These are phyloP conservation scores for Williopsis jadinii DNA, from an alignment of 1,139 yeast genomes.

Conservation along the genomic window DNA sequence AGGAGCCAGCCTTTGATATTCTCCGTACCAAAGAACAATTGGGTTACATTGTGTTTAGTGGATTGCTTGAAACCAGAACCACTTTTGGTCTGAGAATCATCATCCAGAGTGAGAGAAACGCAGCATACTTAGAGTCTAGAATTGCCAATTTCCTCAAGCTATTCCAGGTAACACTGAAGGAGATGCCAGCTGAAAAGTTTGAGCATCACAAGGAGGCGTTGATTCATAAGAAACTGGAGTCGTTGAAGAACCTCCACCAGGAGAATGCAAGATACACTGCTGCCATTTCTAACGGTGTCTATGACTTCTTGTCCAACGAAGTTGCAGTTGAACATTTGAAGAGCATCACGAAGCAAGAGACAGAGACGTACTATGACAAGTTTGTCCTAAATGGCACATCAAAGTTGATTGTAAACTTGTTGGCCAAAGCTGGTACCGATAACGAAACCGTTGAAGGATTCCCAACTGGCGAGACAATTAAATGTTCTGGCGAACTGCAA, in stretches of 20 bases:
- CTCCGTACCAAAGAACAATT: slow-evolving; percentile 89
- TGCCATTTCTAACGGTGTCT: slow-evolving; percentile 66
- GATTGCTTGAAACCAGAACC: slow-evolving; percentile 61
- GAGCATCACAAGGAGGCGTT: slow-evolving; percentile 63
- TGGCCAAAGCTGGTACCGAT: slow-evolving; percentile 42
- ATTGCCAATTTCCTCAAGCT: slow-evolving; percentile 55
- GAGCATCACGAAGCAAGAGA: slow-evolving; percentile 46
- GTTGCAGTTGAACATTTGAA: slow-evolving; percentile 52
- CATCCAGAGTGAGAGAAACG: slow-evolving; percentile 77
- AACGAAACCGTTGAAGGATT: slow-evolving; percentile 21
- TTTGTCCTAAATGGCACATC: slow-evolving; percentile 37
- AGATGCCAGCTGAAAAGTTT: slow-evolving; percentile 56
- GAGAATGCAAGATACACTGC: slow-evolving; percentile 65
- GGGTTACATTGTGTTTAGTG: slow-evolving; percentile 85
- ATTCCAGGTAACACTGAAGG: slow-evolving; percentile 29
- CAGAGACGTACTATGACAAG: slow-evolving; percentile 46
- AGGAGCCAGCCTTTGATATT: slow-evolving; percentile 86
- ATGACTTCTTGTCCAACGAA: slow-evolving; percentile 57
- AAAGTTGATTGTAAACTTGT: slow-evolving; percentile 58
- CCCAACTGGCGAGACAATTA: slow-evolving; percentile 32
- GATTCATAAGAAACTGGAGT: slow-evolving; percentile 57
- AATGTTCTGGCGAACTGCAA: slow-evolving; percentile 36
- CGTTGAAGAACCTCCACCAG: slow-evolving; percentile 69
- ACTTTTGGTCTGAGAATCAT: slow-evolving; percentile 73
- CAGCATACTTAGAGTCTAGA: slow-evolving; percentile 70